A percentile compares a stretch with the other conserved stretches of the same genome.
Conservation (phyloP, 345 rosid species). For the Odontarrhena argentea region DNA sequence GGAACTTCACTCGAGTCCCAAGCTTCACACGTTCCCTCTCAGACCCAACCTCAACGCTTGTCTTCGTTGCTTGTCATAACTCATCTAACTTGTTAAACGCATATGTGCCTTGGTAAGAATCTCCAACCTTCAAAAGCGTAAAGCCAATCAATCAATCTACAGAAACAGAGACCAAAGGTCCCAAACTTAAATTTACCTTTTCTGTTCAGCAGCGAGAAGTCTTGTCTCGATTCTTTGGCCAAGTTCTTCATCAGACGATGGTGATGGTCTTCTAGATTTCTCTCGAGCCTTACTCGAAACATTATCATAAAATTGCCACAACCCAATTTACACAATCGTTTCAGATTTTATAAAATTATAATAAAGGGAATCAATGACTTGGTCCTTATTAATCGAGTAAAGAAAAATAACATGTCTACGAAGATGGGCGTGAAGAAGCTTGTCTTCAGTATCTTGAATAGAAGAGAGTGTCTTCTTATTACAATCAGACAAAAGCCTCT, state of each 20-base stretch:
- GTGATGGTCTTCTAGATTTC: constrained; percentile 81
- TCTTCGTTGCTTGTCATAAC: constrained; percentile 90
- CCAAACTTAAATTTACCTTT: constrained; percentile 52
- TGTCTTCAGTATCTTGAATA: constrained; percentile 85
- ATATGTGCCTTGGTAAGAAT: constrained; percentile 77
- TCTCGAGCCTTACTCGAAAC: constrained; percentile 85
- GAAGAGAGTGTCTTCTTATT: constrained; percentile 59
- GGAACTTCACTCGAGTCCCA: constrained; percentile 73
- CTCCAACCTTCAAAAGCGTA: constrained; percentile 54
- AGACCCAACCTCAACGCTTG: constrained; percentile 69
- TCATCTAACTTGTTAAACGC: constrained; percentile 84
- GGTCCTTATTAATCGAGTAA: constrained; percentile 8
- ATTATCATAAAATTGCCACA: constrained; percentile 83
- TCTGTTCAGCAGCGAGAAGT: constrained; percentile 90
- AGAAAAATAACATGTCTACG: constrained; percentile 71
- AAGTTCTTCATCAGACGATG: constrained; percentile 75
- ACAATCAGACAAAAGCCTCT: constrained; percentile 64
- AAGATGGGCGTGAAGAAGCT: constrained; percentile 85
- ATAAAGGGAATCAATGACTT: constrained; percentile 16
- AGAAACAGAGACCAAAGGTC: background rate
- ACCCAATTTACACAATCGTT: background rate
- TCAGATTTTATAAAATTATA: background rate
- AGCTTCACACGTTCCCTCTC: constrained; percentile 83
- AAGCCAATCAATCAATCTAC: background rate
- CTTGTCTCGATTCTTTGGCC: constrained; percentile 92